phyloP scores from a whole-genome alignment of 371 early-diverging fungal genomes.

The Mucor ambiguus region DNA sequence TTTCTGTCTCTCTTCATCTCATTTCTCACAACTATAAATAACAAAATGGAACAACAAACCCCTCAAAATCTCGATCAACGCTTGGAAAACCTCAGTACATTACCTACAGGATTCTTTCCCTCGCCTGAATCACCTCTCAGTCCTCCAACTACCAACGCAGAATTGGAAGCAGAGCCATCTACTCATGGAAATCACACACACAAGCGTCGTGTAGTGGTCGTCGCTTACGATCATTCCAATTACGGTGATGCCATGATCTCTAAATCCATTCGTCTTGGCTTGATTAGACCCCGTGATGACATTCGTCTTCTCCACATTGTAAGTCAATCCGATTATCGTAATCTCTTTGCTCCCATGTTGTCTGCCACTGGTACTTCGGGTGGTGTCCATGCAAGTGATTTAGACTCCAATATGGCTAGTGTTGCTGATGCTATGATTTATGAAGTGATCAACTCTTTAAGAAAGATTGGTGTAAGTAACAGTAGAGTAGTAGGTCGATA shows the following conservation, averaged over 20 bases:
- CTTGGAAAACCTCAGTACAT: neutral
- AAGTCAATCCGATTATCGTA: constrained; percentile 23
- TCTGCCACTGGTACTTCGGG: neutral
- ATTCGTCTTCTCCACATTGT: constrained; percentile 33
- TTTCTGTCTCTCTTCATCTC: neutral
- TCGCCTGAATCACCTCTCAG: constrained; percentile 8
- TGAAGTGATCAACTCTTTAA: constrained; percentile 24
- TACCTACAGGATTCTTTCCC: constrained; percentile 21
- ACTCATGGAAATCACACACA: neutral
- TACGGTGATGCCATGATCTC: constrained; percentile 38
- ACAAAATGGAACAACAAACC: neutral
- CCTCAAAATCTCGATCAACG: constrained; percentile 4
- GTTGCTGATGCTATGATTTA: constrained; percentile 22
- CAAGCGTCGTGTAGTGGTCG: constrained; percentile 17
- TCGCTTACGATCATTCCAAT: constrained; percentile 42
- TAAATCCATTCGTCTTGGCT: constrained; percentile 25
- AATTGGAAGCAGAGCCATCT: neutral
- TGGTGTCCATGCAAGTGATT: neutral
- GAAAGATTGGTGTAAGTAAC: constrained; percentile 28
- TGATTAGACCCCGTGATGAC: constrained; percentile 30
- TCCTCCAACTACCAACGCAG: neutral
- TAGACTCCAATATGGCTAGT: neutral
- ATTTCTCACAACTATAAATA: no score
- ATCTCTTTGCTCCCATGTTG: constrained; percentile 20
- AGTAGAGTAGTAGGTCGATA: neutral